Base-by-base conservation (phyloP, 192 early-diverging fungal species). In the Podila verticillata region DNA sequence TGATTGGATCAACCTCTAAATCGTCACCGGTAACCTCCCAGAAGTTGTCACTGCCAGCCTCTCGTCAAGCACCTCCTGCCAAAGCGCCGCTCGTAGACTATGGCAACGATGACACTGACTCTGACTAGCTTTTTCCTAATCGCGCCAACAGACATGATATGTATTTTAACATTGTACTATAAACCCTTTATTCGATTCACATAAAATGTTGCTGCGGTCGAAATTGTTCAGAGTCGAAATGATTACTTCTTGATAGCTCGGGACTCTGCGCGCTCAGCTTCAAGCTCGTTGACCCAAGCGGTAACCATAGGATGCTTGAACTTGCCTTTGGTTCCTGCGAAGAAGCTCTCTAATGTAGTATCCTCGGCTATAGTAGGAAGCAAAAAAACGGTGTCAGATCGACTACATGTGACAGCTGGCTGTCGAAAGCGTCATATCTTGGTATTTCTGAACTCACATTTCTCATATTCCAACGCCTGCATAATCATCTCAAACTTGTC, bases 401-500 rank as follows among this genome's bases (percentile, higher is more conserved):
- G 20, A 9, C 22, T 19, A 35, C 54, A 47, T 20, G 15, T 3
- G 28, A 36, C 13, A 9, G 8, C 9, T 8, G 19, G n/a, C n/a
- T 24, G 3, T 20, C 10, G 59, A 28, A 28, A n/a, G n/a, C n/a
- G n/a, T 44, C 39, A 15, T 39, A 15, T 44, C 17, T 10, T 44
- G 39, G 13, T 44, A 44, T n/a, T n/a, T n/a, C n/a, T n/a, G n/a
- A n/a, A 44, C 82, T 87, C 85, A 94, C 87, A 86, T 79, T 91
- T 75, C 57, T 98, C 96, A 73, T 98, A 98, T 75, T 97, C 96
- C 32, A 93, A 70, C 5, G 95, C 96, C 82, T 96, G 95, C 56
- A 95, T 86, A 67, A 96, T 94, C 95, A 98, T 95, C 82, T 98
- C 96, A 89, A 96, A 98, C 81, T 98, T 98, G 83, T 98, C 96